These are phyloP conservation scores for Hypocreales sp. DNA, from an alignment of 2,329 filamentous ascomycete genomes.

Conservation along the genomic window DNA sequence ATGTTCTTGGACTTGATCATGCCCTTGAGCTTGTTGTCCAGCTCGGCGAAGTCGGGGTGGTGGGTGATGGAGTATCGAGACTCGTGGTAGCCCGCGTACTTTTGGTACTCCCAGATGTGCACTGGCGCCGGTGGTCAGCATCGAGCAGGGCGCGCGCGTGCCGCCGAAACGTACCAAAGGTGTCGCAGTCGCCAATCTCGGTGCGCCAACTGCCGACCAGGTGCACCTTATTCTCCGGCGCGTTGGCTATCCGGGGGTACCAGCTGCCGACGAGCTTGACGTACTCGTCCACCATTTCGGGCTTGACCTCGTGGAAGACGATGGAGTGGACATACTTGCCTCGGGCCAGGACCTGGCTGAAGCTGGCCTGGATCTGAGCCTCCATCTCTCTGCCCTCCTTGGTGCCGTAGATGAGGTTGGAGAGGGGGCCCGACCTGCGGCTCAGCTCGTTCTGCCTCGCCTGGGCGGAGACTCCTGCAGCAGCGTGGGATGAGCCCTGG, in stretches of 20 bases:
- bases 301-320: conserved; percentile 89
- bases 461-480: conserved; percentile 33
- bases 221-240: conserved; percentile 84
- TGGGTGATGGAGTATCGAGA: conserved; percentile 73
- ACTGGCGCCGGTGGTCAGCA: conserved; percentile 38
- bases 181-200: conserved; percentile 93
- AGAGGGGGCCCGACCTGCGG: conserved; percentile 58
- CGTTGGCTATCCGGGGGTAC: conserved; percentile 80
- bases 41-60: conserved; percentile 71
- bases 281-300: conserved; percentile 91
- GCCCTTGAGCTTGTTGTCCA: conserved; percentile 72
- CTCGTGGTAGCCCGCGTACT: conserved; percentile 88
- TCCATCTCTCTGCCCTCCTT: conserved; percentile 90
- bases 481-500: conserved; percentile 19
- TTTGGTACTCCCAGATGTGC: conserved; percentile 99
- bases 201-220: conserved; percentile 96
- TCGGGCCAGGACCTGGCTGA: conserved; percentile 84
- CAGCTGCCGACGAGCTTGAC: conserved; percentile 75
- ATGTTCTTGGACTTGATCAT: conserved; percentile 73
- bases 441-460: conserved; percentile 36
- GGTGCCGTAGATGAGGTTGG: conserved; percentile 90
- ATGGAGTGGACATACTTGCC: conserved; percentile 99
- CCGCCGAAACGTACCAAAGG: conserved; percentile 57
- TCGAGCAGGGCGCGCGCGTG: not conserved
- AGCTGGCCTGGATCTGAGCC: conserved; percentile 88